Evolutionary conservation across 129 eudicot species (phyloP), one percentile per base, ranked within the genome.

Genomic region (Dittrichia graveolens): DNA sequence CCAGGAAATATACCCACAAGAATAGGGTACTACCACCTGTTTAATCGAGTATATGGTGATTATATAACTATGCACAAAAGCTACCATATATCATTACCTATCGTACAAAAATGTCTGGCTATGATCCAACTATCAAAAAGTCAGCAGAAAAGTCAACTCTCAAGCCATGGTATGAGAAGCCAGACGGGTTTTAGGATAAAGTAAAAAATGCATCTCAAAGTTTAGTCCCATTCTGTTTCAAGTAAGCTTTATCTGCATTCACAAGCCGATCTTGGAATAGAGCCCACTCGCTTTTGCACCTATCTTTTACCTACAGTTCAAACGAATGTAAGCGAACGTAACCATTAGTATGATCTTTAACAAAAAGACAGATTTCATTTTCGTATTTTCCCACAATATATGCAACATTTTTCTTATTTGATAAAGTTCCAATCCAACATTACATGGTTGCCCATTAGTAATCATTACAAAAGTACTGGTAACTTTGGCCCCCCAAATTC

Each of bases 271-370:
- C 79, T 66, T 77, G 89, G 78, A 91, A 91, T 81, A 86, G 83
- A 49, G 71, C 83, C 97, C 96, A 91, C 75, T 91, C 97, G 10
- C 60, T 75, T 74, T 18, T 64, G 67, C 97, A 91, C 84, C 97
- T 88, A n/a, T 52, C 81, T 73, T 86, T 80, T 52, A 91, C 97
- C 97, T 91, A 72, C 48, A 38, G 46, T 7, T 47, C 35, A 34
- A 57, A 71, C n/a, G 16, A 2, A 71, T 12, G 57, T 11, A 57
- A 3, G 7, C 44, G 13, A 38, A 45, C 66, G 35, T 37, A 35
- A 8, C 13, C 15, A 12, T 6, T 35, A 13, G 24, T 38, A 60
- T n/a, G 12, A 31, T 11, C 42, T 58, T 58, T 9, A 9, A 38
- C 8, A 11, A 14, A 61, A 61, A 39, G 13, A 42, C 54, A 56